Conservation (phyloP, 2,329 filamentous ascomycete species). For the Chrysoporthe cubensis region DNA sequence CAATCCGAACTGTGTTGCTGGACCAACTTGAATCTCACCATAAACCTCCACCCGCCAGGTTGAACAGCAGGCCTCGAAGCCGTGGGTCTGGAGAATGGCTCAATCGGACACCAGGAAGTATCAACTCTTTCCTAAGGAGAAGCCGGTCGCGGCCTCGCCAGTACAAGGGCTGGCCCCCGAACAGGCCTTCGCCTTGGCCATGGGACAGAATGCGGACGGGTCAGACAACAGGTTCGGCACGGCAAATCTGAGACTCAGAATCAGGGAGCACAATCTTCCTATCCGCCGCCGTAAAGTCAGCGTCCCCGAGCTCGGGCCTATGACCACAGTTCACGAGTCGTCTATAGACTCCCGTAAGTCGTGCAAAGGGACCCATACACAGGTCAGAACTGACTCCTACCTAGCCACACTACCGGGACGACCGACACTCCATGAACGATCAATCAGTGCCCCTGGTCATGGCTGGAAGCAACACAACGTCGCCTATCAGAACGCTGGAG, state of each 20-base stretch:
- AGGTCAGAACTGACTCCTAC: slow-evolving; percentile 30
- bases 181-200: slow-evolving; percentile 50
- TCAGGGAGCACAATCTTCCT: slow-evolving; percentile 59
- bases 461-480: slow-evolving; percentile 52
- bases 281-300: slow-evolving; percentile 65
- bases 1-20: slow-evolving; percentile 25
- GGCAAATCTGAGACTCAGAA: slow-evolving; percentile 52
- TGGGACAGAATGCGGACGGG: slow-evolving; percentile 45
- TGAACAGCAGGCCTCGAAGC: slow-evolving; percentile 45
- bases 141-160: slow-evolving; percentile 46
- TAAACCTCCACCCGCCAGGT: slow-evolving; percentile 1
- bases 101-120: slow-evolving; percentile 61
- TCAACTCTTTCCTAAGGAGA: slow-evolving; percentile 62
- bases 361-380: slow-evolving; percentile 10
- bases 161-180: slow-evolving; percentile 55
- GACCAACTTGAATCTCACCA: slow-evolving; percentile 20
- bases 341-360: slow-evolving; percentile 72
- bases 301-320: slow-evolving; percentile 66
- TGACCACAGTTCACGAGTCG: slow-evolving; percentile 70
- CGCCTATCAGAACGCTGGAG: slow-evolving; percentile 28
- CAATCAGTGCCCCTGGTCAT: slow-evolving; percentile 62
- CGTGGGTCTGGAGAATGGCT: slow-evolving; percentile 63
- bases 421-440: slow-evolving; percentile 66
- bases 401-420: slow-evolving; percentile 70
- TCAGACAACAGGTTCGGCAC: slow-evolving; percentile 46